Evolutionary conservation across 2,329 filamentous ascomycete species (phyloP).

Genomic region (Oidium heveae): DNA sequence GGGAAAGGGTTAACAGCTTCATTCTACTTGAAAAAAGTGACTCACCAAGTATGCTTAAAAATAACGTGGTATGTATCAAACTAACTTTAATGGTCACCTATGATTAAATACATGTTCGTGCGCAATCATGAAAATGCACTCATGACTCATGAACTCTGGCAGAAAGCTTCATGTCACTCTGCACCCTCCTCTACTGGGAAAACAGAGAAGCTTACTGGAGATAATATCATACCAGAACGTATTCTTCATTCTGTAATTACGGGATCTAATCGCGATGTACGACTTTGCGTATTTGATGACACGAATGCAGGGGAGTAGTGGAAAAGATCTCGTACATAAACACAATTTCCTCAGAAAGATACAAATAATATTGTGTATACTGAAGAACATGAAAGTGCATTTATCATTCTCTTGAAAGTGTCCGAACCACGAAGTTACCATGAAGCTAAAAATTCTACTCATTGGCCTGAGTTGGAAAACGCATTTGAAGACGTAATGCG

Average conservation of each 20-base stretch:
- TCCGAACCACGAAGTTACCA: not conserved
- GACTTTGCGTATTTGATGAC: conserved; percentile 44
- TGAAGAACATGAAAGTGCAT: not conserved
- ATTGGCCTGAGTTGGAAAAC: not conserved
- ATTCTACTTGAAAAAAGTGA: not conserved
- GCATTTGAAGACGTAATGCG: not conserved
- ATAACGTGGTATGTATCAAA: not conserved
- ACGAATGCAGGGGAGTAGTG: conserved; percentile 66
- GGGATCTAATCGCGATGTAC: conserved; percentile 19
- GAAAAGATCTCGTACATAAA: conserved; percentile 16
- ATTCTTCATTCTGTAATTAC: not conserved
- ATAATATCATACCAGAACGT: not conserved
- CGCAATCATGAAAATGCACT: not conserved
- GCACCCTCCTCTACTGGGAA: not conserved
- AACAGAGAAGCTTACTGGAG: not conserved
- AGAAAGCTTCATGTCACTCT: not conserved
- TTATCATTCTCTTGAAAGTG: not conserved
- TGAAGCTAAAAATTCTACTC: not conserved
- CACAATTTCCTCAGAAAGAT: not conserved
- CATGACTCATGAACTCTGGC: not conserved
- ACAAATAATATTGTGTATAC: not conserved
- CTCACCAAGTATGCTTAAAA: not conserved
- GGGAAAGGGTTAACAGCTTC: not conserved
- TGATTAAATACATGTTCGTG: not conserved
- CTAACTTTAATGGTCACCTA: not conserved